phyloP scores from a whole-genome alignment of 805 yeast species.

The Yamadazyma tumulicola region DNA sequence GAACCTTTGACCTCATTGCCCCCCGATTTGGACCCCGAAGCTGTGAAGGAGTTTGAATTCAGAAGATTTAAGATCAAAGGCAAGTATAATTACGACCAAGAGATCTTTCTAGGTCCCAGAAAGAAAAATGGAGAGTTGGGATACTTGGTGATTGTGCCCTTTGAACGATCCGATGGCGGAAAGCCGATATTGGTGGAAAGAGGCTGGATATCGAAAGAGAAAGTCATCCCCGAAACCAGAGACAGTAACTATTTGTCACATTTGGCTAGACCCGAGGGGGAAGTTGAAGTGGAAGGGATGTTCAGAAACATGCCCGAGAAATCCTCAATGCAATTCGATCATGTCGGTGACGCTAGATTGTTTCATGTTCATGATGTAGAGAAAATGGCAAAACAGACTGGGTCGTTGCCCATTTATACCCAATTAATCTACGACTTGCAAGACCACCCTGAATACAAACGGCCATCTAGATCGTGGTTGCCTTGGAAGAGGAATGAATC shows the following conservation, averaged over 20 bases:
- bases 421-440: conserved; percentile 67
- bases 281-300: conserved; percentile 68
- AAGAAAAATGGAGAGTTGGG: conserved; percentile 66
- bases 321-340: conserved; percentile 67
- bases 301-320: conserved; percentile 63
- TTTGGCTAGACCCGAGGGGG: conserved; percentile 69
- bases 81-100: conserved; percentile 76
- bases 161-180: conserved; percentile 70
- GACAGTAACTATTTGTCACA: conserved; percentile 51
- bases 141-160: conserved; percentile 76
- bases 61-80: conserved; percentile 78
- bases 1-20: conserved; percentile 71
- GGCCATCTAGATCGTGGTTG: conserved; percentile 33
- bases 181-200: conserved; percentile 78
- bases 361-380: conserved; percentile 80
- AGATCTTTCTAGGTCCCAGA: conserved; percentile 90
- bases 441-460: conserved; percentile 56
- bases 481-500: conserved; percentile 5
- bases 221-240: conserved; percentile 52
- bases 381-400: conserved; percentile 70
- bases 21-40: conserved; percentile 56
- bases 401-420: conserved; percentile 68
- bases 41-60: conserved; percentile 72
- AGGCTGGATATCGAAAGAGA: conserved; percentile 84
- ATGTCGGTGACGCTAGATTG: conserved; percentile 60